Evolutionary conservation across 257 asterid genomes (phyloP).

Genomic region (Vinca minor): DNA sequence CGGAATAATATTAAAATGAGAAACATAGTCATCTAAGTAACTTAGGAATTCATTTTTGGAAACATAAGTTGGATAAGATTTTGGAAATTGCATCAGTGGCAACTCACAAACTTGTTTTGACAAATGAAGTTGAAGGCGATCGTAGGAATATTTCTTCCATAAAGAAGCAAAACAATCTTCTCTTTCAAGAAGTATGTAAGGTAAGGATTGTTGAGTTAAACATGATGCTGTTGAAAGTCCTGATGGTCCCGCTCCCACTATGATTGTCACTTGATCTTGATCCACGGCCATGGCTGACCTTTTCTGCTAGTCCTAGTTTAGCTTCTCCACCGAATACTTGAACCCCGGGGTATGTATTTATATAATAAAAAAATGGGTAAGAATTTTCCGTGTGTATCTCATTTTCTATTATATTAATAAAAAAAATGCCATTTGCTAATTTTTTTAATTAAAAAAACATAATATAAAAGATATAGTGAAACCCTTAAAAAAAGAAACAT

Average conservation of each 20-base stretch:
- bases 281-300: slow-evolving; percentile 12
- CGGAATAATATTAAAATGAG: slow-evolving; percentile 37
- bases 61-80: slow-evolving; percentile 34
- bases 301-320: too few relatives aligned
- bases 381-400: too few relatives aligned
- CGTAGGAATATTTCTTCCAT: slow-evolving; percentile 68
- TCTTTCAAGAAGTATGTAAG: slow-evolving; percentile 51
- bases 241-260: slow-evolving; percentile 72
- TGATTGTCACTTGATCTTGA: slow-evolving; percentile 22
- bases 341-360: too few relatives aligned
- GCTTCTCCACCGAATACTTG: too few relatives aligned
- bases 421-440: too few relatives aligned
- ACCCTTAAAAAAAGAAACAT: too few relatives aligned
- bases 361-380: too few relatives aligned
- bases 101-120: slow-evolving; percentile 46
- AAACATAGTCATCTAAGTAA: slow-evolving; percentile 55
- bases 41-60: slow-evolving; percentile 28
- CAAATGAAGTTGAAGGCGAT: slow-evolving; percentile 71
- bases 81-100: slow-evolving; percentile 46
- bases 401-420: too few relatives aligned
- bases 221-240: slow-evolving; percentile 74
- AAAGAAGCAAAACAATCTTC: slow-evolving; percentile 62
- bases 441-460: too few relatives aligned
- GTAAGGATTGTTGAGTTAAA: slow-evolving; percentile 37
- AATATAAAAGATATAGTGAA: too few relatives aligned